These are phyloP conservation scores for Crucihimalaya himalaica DNA, from an alignment of 345 rosid species.

Conservation along the genomic window DNA sequence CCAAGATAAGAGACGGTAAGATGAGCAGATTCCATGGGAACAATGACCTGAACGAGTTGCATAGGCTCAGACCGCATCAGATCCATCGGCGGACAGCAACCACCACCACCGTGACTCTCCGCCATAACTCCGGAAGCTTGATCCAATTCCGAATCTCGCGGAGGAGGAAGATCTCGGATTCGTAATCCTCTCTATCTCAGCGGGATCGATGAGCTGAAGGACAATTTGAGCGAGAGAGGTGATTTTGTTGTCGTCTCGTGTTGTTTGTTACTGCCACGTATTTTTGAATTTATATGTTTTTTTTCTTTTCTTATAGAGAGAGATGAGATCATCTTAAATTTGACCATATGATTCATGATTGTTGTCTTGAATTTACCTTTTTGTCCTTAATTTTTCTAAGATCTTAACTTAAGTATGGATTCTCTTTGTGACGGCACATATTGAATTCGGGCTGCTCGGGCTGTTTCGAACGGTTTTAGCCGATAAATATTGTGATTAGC, in stretches of 20 bases:
- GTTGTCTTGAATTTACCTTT: neutral
- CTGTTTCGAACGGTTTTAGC: neutral
- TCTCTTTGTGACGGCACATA: neutral
- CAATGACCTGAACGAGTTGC: conserved; percentile 91
- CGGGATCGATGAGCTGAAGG: conserved; percentile 13
- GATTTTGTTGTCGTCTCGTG: conserved; percentile 22
- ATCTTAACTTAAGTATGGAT: conserved; percentile 10
- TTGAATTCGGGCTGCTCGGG: neutral
- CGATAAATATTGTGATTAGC: neutral
- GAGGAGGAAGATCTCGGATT: conserved; percentile 23
- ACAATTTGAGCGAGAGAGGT: neutral
- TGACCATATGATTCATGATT: neutral
- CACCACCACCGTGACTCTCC: conserved; percentile 55
- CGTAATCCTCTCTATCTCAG: conserved; percentile 5
- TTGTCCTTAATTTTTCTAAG: neutral
- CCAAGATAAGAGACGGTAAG: conserved; percentile 89
- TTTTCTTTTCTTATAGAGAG: neutral
- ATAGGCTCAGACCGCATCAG: conserved; percentile 89
- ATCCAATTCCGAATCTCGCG: neutral
- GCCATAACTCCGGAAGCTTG: conserved; percentile 43
- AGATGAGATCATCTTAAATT: neutral
- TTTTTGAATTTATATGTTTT: neutral
- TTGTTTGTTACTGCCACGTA: conserved; percentile 38
- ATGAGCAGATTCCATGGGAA: conserved; percentile 92
- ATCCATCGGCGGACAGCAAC: conserved; percentile 95